Base-by-base conservation (phyloP, 2,329 filamentous ascomycete genomes). In the Fusarium udum region DNA sequence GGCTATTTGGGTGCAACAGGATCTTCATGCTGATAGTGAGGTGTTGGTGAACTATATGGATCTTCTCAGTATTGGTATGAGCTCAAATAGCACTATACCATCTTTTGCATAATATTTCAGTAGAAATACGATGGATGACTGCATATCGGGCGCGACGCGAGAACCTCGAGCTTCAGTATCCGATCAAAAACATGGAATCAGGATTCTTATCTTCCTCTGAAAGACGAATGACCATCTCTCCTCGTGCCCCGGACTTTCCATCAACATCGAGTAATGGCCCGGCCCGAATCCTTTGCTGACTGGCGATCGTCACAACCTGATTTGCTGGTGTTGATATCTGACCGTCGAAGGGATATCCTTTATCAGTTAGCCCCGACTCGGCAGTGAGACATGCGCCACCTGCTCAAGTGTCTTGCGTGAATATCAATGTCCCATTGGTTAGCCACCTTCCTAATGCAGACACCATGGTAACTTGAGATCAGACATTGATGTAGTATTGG, bases 1-100 rank as follows among this genome's bases (percentile, higher is more conserved):
- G 42, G 71, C 78, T 1, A 72, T 82, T 24, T 83, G 81, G 81
- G 76, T 78, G 53, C 81, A 82, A 61, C 78, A 78, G 52, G 81
- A 83, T 57, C 75, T 83, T 8, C 69, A 80, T 40, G 77, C 69
- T 0, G 81, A 83, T 24, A 49, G 37, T 8, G 81, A 82, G 26
- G 34, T 79, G 4, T 12, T 82, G 43, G 28, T 77, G n/a, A 72
- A 79, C 22, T 82, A 82, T 60, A 62, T 78, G 11, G 70, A 64
- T 72, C 36, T 80, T 53, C 55, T 81, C 76, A 66, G 62, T 20
- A 58, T 63, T 18, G 67, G 66, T 0, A 65, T 76, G 12, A 75
- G 69, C 42, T 73, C 74, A 16, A 71, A 24, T 13, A 45, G 24
- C 9, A 63, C 62, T 9, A 28, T 76, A 12, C 66, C 69, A 4